Percentiles rank a stretch among this genome's conserved stretches.
These are phyloP conservation scores for Tranzscheliella williamsii DNA, from an alignment of 1,284 basidiomycete species.

Conservation along the genomic window DNA sequence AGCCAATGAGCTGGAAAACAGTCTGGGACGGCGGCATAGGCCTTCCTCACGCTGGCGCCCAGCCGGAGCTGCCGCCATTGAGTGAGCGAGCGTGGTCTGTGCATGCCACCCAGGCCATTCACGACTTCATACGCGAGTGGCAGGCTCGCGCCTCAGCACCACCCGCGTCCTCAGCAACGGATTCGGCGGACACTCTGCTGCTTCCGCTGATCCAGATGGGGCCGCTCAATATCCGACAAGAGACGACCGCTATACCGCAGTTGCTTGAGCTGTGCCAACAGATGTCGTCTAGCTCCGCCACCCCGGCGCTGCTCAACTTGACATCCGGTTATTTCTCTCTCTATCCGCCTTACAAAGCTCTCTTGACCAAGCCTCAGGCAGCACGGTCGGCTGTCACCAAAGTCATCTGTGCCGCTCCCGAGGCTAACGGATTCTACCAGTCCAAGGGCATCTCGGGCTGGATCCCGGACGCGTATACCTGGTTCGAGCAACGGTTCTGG, in stretches of 20 bases:
- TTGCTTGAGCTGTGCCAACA: slow-evolving; percentile 17
- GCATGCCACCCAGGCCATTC: slow-evolving; percentile 13
- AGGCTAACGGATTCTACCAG: slow-evolving; percentile 86
- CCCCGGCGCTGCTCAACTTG: slow-evolving; percentile 34
- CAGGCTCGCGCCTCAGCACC: slow-evolving; percentile 1
- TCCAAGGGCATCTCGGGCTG: slow-evolving; percentile 85
- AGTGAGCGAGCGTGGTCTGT: slow-evolving; percentile 28
- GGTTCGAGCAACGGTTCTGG: slow-evolving; percentile 84
- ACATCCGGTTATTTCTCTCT: slow-evolving; percentile 96
- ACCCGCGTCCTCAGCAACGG: not conserved
- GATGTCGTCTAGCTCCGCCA: not conserved
- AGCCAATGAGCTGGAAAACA: slow-evolving; percentile 35
- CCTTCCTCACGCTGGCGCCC: not conserved
- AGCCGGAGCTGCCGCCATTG: not conserved
- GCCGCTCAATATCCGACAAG: slow-evolving; percentile 59
- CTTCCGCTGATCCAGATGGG: slow-evolving; percentile 63
- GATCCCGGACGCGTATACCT: slow-evolving; percentile 92
- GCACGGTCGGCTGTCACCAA: slow-evolving; percentile 9
- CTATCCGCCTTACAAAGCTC: slow-evolving; percentile 70
- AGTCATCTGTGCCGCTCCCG: slow-evolving; percentile 83
- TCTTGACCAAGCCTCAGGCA: slow-evolving; percentile 43
- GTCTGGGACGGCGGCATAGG: slow-evolving; percentile 51
- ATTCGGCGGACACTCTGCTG: slow-evolving; percentile 38
- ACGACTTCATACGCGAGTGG: slow-evolving; percentile 42
- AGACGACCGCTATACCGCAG: slow-evolving; percentile 56